phyloP scores from a whole-genome alignment of 305 asterid species.

The Solanum hybrid region DNA sequence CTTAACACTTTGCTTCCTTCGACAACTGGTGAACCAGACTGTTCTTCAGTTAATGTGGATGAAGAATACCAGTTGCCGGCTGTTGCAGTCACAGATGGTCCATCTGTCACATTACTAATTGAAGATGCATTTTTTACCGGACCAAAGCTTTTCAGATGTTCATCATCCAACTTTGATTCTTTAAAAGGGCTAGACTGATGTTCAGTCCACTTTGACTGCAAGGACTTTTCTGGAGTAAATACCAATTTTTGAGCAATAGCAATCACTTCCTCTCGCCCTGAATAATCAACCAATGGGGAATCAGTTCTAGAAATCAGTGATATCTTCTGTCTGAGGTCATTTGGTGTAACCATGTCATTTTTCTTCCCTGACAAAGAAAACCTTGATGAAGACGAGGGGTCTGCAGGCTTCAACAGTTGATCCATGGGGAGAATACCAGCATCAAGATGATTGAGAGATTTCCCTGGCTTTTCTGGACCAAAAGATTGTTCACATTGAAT shows the following conservation, averaged over 20 bases:
- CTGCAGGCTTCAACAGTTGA: conserved; percentile 9
- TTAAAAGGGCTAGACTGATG: conserved; percentile 21
- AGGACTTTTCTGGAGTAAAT: conserved; percentile 31
- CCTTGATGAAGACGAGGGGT: conserved; percentile 31
- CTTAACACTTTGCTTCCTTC: conserved; percentile 12
- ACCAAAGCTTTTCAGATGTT: conserved; percentile 15
- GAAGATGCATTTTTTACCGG: conserved; percentile 23
- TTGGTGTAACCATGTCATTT: conserved; percentile 23
- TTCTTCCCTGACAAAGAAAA: conserved; percentile 30
- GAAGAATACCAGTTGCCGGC: conserved; percentile 15
- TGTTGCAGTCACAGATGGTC: conserved; percentile 18
- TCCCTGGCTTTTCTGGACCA: conserved; percentile 17
- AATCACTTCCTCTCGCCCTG: conserved; percentile 26
- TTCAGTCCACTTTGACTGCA: conserved; percentile 31
- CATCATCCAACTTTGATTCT: conserved; percentile 26
- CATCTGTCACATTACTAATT: conserved; percentile 20
- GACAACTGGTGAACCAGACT: conserved; percentile 22
- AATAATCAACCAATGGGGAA: conserved; percentile 31
- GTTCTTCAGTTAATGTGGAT: conserved; percentile 19
- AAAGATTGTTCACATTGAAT: conserved; percentile 28
- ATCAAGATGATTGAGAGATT: conserved; percentile 18
- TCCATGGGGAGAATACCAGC: conserved; percentile 17
- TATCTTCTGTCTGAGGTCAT: conserved; percentile 25
- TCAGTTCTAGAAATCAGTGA: conserved; percentile 32
- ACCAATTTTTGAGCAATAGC: conserved; percentile 18